Base-by-base conservation (phyloP, 1,284 basidiomycete species). In the Austroboletus novae-zelandiae region DNA sequence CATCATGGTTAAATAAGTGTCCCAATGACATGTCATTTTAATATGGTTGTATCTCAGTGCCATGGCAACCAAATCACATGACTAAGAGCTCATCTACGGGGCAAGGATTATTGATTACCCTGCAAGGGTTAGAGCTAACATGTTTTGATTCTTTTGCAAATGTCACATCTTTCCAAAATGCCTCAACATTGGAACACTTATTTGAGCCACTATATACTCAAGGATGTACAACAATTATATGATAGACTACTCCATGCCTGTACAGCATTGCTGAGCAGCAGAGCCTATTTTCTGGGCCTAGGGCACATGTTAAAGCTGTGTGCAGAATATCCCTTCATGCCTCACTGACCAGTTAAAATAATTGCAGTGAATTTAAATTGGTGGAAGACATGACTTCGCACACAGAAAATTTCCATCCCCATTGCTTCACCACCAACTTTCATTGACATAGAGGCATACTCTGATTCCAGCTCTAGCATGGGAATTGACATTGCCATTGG, bases 401-500 rank as follows among this genome's bases (percentile, higher is more conserved):
- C 5, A 14, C 34, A 10, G 15, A 9, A 35, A 5, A 15, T 10
- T n/a, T n/a, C n/a, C n/a, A n/a, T 7, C 34, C 34, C 34, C 14
- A 35, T 35, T 35, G 15, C 14, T 15, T 14, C 34, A 10, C 9
- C 34, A 5, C 34, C 34, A 9, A 35, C 34, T 15, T 35, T 35
- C 14, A 7, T 35, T 35, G 34, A 35, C 15, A 7, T 35, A 35
- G 0, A 0, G 1, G 56, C 53, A 0, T 61, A 29, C 17, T 61
- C 55, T 0, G 51, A 61, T 57, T 52, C 57, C 15, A 61, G 60
- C 42, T 53, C 52, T 41, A 30, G 48, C 13, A 0, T 55, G 4
- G 55, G 60, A 18, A 41, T 60, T 1, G 54, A 37, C 0, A 56
- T 58, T 1, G 2, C 37, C 13, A 44, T 58, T 1, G 9, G 45